phyloP scores from a whole-genome alignment of 176 grass and related monocot species.

The Oryza coarctata region DNA sequence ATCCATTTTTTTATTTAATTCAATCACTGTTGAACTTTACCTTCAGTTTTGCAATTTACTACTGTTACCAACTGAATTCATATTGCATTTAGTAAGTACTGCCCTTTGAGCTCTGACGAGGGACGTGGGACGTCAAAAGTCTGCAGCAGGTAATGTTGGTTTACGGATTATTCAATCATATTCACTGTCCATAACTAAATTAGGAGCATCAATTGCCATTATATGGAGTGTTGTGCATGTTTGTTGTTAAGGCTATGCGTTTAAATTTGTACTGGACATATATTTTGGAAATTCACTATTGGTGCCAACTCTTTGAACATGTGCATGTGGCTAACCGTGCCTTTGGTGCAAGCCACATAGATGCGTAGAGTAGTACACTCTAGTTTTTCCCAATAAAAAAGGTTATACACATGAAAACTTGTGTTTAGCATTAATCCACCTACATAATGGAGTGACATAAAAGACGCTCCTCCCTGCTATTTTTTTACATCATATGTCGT shows the following conservation, averaged over 20 bases:
- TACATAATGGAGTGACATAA: background rate
- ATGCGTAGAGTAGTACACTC: background rate
- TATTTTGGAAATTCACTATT: conserved; percentile 42
- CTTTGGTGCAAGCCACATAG: background rate
- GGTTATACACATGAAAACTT: background rate
- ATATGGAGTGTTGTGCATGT: conserved; percentile 36
- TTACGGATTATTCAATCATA: conserved; percentile 32
- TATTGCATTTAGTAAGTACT: background rate
- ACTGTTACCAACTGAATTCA: background rate
- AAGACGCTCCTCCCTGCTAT: too few relatives aligned
- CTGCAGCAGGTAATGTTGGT: conserved; percentile 30
- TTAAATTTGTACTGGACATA: conserved; percentile 20
- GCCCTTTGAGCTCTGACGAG: background rate
- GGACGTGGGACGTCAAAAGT: conserved; percentile 31
- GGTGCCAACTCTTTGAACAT: conserved; percentile 31
- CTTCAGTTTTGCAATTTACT: background rate
- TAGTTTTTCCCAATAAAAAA: background rate
- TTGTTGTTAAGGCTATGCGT: conserved; percentile 32
- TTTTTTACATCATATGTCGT: too few relatives aligned
- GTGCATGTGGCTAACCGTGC: background rate
- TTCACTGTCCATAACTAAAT: conserved; percentile 18
- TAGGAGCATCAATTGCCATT: conserved; percentile 32
- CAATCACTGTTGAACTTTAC: background rate
- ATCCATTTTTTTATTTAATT: background rate
- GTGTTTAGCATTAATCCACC: background rate